phyloP scores from a whole-genome alignment of 2,329 filamentous ascomycete species.

The Raffaelea deltoideospora region DNA sequence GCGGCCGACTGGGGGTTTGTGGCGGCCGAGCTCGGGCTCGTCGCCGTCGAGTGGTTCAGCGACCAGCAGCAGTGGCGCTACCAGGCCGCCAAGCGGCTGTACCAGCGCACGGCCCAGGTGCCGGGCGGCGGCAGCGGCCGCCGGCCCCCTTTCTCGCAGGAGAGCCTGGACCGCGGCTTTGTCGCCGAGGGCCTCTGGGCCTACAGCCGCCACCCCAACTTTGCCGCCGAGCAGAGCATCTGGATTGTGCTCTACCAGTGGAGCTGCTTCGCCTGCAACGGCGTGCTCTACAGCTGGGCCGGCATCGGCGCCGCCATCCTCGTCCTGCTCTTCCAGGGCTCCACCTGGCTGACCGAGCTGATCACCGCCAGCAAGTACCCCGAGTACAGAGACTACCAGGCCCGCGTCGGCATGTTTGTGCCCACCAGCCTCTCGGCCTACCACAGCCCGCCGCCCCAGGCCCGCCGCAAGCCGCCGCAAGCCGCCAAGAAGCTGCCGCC shows the following conservation, averaged over 20 bases:
- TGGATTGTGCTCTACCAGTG: constrained; percentile 85
- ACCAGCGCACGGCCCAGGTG: constrained; percentile 57
- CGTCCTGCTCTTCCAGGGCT: constrained; percentile 73
- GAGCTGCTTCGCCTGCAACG: constrained; percentile 60
- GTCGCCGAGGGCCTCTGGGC: constrained; percentile 72
- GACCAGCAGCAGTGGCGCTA: constrained; percentile 91
- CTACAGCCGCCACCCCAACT: constrained; percentile 87
- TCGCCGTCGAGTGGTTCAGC: constrained; percentile 60
- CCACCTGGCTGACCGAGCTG: constrained; percentile 72
- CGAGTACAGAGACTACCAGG: constrained; percentile 76
- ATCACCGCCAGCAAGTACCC: constrained; percentile 74
- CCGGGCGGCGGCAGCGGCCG: constrained; percentile 33
- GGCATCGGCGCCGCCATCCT: constrained; percentile 54
- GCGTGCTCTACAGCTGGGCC: constrained; percentile 67
- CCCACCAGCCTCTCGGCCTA: constrained; percentile 39
- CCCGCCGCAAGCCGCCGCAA: no score
- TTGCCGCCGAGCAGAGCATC: constrained; percentile 77
- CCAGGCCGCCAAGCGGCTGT: constrained; percentile 66
- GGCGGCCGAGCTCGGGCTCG: constrained; percentile 29
- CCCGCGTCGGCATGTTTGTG: constrained; percentile 68
- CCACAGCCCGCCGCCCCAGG: constrained; percentile 18
- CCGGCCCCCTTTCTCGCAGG: constrained; percentile 53
- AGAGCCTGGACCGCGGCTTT: constrained; percentile 83
- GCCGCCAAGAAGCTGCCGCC: no score
- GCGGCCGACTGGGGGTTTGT: constrained; percentile 33